Evolutionary conservation across 305 asterid species (phyloP), one percentile per base, ranked within the genome.

Genomic region (Petunia hybrid): DNA sequence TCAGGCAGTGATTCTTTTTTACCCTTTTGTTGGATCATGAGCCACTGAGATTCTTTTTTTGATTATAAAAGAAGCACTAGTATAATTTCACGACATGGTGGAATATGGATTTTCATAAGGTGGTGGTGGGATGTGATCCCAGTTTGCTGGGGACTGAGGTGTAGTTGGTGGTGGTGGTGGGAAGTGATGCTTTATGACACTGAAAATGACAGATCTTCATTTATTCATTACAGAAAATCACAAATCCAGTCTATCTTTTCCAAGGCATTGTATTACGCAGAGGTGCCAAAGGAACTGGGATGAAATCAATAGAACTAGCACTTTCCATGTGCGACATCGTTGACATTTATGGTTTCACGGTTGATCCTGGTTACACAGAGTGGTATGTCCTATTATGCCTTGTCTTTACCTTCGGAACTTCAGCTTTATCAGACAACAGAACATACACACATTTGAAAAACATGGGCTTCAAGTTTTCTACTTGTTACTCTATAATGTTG

Each of bases 231-330:
- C 93, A 96, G 99, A 86, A 80, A 13, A 90, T 96, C 86, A 93
- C 91, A 62, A 96, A 96, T 88, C 98, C 98, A 8, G 99, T 96
- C 61, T 96, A 96, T 88, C 94, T 96, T 71, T 96, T 96, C 91
- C 99, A 96, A 90, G 99, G 98, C 79, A 96, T 96, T 78, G 99
- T 94, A 57, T 92, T 94, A 57, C 99, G 98, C 61, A 86, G 98
- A 84, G 99, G 99, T 84, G 98, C 98, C 85, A 93, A 96, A 87
- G 99, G 99, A 84, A 94, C 99, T 78, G 99, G 99, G 87, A 96
- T 96, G 99, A 94, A 96, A 89, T 94, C 99, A 73, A 89, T 96
- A 87, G 99, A 96, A 83, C 91, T 96, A 45, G 98, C 98, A 31
- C 98, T 96, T 86, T 96, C 99, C 83, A 96, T 94, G 98, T 96